Evolutionary conservation across 2,329 filamentous ascomycete species (phyloP).

Genomic region (Nemania diffusa): DNA sequence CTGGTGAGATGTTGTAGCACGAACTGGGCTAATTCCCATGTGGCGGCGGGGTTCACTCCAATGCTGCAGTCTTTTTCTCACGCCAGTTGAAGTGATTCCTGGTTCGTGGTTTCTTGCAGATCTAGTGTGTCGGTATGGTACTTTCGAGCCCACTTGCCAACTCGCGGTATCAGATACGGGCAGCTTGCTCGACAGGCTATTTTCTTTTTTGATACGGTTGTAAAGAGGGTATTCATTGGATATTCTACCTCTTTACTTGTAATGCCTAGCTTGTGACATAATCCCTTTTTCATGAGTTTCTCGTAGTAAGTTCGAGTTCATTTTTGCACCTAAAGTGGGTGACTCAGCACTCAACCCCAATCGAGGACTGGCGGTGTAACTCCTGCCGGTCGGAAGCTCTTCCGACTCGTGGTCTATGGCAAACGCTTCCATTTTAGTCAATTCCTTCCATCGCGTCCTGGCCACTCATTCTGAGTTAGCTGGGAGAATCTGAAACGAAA

Average conservation of each 20-base stretch:
- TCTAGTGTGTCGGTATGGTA: conserved; percentile 44
- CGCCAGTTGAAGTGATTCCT: conserved; percentile 30
- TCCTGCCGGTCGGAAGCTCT: conserved; percentile 39
- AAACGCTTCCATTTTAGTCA: conserved; percentile 37
- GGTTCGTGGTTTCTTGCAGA: conserved; percentile 45
- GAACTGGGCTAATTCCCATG: conserved; percentile 25
- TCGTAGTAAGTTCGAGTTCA: conserved; percentile 36
- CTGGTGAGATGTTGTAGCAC: conserved; percentile 6
- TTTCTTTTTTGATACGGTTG: conserved; percentile 34
- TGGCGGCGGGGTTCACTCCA: conserved; percentile 32
- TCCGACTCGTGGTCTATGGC: conserved; percentile 35
- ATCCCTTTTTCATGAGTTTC: conserved; percentile 4
- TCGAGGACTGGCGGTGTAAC: conserved; percentile 45
- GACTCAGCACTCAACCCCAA: conserved; percentile 38
- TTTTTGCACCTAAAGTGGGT: conserved; percentile 31
- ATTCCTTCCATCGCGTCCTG: conserved; percentile 40
- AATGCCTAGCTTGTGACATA: conserved; percentile 16
- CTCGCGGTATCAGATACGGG: conserved; percentile 42
- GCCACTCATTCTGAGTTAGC: conserved; percentile 42
- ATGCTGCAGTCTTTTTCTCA: conserved; percentile 8
- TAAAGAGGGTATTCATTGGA: conserved; percentile 10
- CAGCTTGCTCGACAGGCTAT: conserved; percentile 37
- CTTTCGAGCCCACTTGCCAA: conserved; percentile 38
- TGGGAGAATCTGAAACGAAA: conserved; percentile 44
- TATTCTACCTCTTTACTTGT: conserved; percentile 22